A percentile compares a stretch with the other conserved stretches of the same genome.
These are phyloP conservation scores for Russula virescens DNA, from an alignment of 768 basidiomycete genomes.

Conservation along the genomic window DNA sequence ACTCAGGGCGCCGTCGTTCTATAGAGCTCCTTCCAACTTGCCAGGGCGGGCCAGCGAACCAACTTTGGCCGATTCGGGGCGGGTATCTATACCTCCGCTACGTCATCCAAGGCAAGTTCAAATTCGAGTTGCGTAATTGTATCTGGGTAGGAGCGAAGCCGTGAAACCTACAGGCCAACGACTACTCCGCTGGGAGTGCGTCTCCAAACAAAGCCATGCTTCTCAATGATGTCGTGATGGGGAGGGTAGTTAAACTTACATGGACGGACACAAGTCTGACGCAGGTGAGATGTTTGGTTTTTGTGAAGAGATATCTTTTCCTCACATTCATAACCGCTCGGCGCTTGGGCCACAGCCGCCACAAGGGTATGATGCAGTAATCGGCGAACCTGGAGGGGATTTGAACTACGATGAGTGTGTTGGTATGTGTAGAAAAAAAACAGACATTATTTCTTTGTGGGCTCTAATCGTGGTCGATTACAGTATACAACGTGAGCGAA, in stretches of 20 bases:
- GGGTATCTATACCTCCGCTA: slow-evolving; percentile 29
- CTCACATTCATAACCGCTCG: not conserved
- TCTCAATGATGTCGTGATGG: slow-evolving; percentile 28
- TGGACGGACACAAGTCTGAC: slow-evolving; percentile 19
- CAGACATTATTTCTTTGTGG: not conserved
- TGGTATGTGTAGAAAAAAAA: slow-evolving; percentile 22
- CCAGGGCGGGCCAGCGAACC: slow-evolving; percentile 19
- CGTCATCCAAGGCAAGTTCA: slow-evolving; percentile 27
- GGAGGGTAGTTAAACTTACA: slow-evolving; percentile 22
- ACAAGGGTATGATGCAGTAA: slow-evolving; percentile 25
- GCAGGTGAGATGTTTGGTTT: slow-evolving; percentile 12
- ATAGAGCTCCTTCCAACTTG: slow-evolving; percentile 26
- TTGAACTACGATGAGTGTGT: slow-evolving; percentile 29
- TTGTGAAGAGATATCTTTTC: not conserved
- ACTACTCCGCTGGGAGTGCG: slow-evolving; percentile 21
- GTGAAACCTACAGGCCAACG: slow-evolving; percentile 24
- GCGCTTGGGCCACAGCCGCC: slow-evolving; percentile 22
- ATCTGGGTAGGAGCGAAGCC: not conserved
- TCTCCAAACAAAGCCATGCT: slow-evolving; percentile 26
- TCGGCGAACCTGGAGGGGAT: slow-evolving; percentile 27
- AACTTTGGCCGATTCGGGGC: slow-evolving; percentile 28
- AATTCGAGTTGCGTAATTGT: not conserved
- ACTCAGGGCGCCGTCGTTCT: not conserved
- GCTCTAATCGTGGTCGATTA: not conserved
- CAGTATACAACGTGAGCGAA: slow-evolving; percentile 24